Evolutionary conservation across 768 basidiomycete species (phyloP).

Genomic region (Xerocomellus amylosporus): DNA sequence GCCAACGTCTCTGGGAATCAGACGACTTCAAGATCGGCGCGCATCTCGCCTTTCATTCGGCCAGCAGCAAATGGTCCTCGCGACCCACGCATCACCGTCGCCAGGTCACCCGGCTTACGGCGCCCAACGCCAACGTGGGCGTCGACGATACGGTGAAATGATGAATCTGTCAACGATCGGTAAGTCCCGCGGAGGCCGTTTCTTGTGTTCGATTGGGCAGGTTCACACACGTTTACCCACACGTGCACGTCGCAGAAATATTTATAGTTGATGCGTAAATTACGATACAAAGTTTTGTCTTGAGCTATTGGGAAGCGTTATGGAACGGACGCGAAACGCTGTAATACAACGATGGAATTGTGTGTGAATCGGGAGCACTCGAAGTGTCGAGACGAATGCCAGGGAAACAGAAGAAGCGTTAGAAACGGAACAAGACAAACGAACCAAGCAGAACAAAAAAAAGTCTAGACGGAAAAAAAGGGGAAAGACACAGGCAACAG

Average conservation of each 20-base stretch:
- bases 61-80: constrained; percentile 54
- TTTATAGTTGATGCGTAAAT: constrained; percentile 35
- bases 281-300: constrained; percentile 31
- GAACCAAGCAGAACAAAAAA: constrained; percentile 20
- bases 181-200: neutral
- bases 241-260: constrained; percentile 13
- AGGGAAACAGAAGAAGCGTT: neutral
- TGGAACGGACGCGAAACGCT: constrained; percentile 3
- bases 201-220: neutral
- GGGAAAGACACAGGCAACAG: neutral
- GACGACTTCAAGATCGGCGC: constrained; percentile 62
- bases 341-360: constrained; percentile 18
- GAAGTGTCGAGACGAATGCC: constrained; percentile 1
- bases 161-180: constrained; percentile 16
- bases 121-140: neutral
- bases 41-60: constrained; percentile 50
- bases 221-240: no score
- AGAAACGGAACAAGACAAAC: constrained; percentile 9
- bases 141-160: neutral
- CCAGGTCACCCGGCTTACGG: constrained; percentile 10
- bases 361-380: constrained; percentile 1
- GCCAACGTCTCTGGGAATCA: constrained; percentile 64
- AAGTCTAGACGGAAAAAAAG: constrained; percentile 7
- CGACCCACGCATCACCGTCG: constrained; percentile 25
- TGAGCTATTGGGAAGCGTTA: constrained; percentile 5